Conservation (phyloP, 208 protist species). For the Phytomonas francai region DNA sequence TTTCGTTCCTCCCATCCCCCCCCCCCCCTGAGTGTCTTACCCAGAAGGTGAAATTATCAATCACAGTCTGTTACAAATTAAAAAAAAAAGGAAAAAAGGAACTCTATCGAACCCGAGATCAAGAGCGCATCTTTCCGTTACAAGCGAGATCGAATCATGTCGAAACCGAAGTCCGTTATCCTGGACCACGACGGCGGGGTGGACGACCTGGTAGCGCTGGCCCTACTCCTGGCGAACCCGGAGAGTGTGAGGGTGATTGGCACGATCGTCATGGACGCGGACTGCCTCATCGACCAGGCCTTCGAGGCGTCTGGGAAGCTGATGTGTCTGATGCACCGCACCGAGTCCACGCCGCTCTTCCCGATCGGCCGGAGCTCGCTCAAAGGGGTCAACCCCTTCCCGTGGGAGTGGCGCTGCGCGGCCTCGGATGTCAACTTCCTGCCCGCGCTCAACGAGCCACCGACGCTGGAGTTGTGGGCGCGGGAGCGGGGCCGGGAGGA, state of each 20-base stretch:
- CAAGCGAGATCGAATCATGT: background rate
- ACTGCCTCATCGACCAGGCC: slow-evolving; percentile 74
- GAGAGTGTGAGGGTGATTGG: slow-evolving; percentile 77
- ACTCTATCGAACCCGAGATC: too few species aligned
- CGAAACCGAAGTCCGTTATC: slow-evolving; percentile 51
- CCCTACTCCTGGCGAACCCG: slow-evolving; percentile 59
- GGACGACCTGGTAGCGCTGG: slow-evolving; percentile 79
- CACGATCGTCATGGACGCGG: slow-evolving; percentile 70
- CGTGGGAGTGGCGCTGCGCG: slow-evolving; percentile 66
- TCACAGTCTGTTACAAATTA: too few species aligned
- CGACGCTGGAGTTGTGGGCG: slow-evolving; percentile 42
- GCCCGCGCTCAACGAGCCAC: slow-evolving; percentile 67
- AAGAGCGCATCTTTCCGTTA: too few species aligned
- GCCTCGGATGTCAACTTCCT: slow-evolving; percentile 84
- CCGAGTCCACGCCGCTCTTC: slow-evolving; percentile 36
- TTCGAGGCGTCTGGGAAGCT: slow-evolving; percentile 71
- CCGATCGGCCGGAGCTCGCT: slow-evolving; percentile 68
- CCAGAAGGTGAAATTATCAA: background rate
- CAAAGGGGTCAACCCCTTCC: slow-evolving; percentile 79
- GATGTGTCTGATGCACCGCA: slow-evolving; percentile 60
- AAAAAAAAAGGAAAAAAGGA: too few species aligned
- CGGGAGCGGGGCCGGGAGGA: slow-evolving; percentile 29
- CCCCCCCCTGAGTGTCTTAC: background rate
- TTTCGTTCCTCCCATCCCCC: background rate
- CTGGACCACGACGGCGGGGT: slow-evolving; percentile 84